These are phyloP conservation scores for Globisporangium splendens DNA, from an alignment of 352 stramenopile genomes.

Conservation along the genomic window DNA sequence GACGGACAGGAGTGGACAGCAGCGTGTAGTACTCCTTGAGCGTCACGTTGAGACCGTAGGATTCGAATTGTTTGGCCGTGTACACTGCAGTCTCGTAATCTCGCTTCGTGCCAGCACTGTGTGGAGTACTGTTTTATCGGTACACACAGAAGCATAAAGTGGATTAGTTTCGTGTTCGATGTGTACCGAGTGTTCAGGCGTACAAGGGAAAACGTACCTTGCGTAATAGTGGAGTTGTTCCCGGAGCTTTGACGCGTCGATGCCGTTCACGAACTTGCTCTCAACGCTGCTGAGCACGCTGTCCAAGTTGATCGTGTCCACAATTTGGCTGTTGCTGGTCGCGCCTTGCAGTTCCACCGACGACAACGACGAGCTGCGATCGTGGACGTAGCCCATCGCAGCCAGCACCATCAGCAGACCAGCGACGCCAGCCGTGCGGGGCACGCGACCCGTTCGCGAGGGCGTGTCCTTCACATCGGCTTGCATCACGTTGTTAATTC, in stretches of 20 bases:
- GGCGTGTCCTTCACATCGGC: neutral
- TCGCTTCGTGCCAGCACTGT: slow-evolving; percentile 38
- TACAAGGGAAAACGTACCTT: too few relatives aligned
- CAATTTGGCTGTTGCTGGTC: neutral
- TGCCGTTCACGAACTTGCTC: slow-evolving; percentile 5
- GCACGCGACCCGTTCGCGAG: neutral
- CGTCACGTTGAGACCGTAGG: slow-evolving; percentile 58
- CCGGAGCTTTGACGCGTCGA: slow-evolving; percentile 7
- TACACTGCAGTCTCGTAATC: slow-evolving; percentile 63
- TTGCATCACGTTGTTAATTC: too few relatives aligned
- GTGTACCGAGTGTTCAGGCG: too few relatives aligned
- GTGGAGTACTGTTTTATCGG: slow-evolving; percentile 18
- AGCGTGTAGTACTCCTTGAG: slow-evolving; percentile 70
- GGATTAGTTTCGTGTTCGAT: too few relatives aligned
- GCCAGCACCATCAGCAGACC: slow-evolving; percentile 2
- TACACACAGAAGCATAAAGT: too few relatives aligned
- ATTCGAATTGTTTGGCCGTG: slow-evolving; percentile 49
- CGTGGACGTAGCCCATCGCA: too few relatives aligned
- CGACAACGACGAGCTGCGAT: neutral
- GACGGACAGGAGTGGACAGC: slow-evolving; percentile 56
- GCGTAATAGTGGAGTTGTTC: slow-evolving; percentile 13
- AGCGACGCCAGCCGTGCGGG: slow-evolving; percentile 1
- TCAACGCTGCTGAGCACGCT: slow-evolving; percentile 5
- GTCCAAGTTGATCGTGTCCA: neutral
- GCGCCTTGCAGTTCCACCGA: neutral